Evolutionary conservation across 1,284 basidiomycete genomes (phyloP).

Genomic region (Moesziomyces parantarcticus): DNA sequence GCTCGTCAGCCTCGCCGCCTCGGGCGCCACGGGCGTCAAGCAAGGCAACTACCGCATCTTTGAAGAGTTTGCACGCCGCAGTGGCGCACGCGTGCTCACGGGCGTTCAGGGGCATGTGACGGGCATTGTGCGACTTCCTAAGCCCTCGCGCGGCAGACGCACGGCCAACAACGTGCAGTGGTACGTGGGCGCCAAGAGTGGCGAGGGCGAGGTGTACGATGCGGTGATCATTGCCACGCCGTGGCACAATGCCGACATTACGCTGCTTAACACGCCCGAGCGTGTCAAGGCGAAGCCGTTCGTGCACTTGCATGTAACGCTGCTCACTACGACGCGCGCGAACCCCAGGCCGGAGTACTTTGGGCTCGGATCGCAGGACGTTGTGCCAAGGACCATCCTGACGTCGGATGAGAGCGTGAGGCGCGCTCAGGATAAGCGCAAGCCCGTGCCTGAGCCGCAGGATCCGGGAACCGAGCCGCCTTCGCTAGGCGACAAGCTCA

Average conservation of each 20-base stretch:
- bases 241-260: conserved; percentile 61
- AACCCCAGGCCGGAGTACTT: conserved; percentile 79
- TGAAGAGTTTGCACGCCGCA: conserved; percentile 79
- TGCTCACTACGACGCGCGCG: conserved; percentile 80
- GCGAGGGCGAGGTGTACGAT: conserved; percentile 60
- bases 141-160: background rate
- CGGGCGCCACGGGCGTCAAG: conserved; percentile 76
- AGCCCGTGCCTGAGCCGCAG: background rate
- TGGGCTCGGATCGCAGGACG: conserved; percentile 70
- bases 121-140: conserved; percentile 53
- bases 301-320: conserved; percentile 86
- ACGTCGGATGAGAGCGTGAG: conserved; percentile 70
- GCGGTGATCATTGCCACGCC: conserved; percentile 63
- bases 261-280: conserved; percentile 64
- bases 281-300: conserved; percentile 79
- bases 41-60: conserved; percentile 90
- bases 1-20: conserved; percentile 78
- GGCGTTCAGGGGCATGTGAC: conserved; percentile 61
- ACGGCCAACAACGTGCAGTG: conserved; percentile 31
- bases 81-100: conserved; percentile 70
- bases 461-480: conserved; percentile 6
- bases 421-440: conserved; percentile 23
- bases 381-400: conserved; percentile 77
- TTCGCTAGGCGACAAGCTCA: conserved; percentile 2
- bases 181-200: conserved; percentile 60